phyloP scores from a whole-genome alignment of 495 filamentous ascomycete genomes.

The Corynascus novoguineensis region DNA sequence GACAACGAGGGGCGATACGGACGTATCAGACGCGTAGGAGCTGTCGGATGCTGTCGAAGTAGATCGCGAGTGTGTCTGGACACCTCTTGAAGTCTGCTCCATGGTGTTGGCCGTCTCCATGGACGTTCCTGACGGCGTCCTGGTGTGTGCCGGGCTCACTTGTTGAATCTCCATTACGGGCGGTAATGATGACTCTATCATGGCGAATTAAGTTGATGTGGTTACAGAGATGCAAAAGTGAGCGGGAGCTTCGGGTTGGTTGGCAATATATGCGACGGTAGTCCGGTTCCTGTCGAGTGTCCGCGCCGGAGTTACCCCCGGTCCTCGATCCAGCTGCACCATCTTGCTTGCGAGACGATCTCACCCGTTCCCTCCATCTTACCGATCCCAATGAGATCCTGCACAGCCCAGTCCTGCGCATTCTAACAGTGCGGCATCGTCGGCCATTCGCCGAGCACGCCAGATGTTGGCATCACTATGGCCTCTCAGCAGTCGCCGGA shows the following conservation, averaged over 20 bases:
- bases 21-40: background rate
- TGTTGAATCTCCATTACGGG: background rate
- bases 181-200: background rate
- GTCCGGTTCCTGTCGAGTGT: too few species aligned
- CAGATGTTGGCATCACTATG: background rate
- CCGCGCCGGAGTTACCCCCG: background rate
- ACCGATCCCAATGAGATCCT: background rate
- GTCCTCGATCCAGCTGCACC: background rate
- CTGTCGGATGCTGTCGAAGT: background rate
- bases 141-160: background rate
- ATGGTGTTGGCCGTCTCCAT: background rate
- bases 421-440: background rate
- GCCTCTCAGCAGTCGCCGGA: background rate
- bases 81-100: background rate
- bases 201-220: background rate
- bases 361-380: background rate
- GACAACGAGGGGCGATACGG: constrained; percentile 5
- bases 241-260: background rate
- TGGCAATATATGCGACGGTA: constrained; percentile 3
- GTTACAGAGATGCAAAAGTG: background rate
- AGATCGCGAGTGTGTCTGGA: constrained; percentile 3
- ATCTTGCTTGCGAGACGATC: background rate
- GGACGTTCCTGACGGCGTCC: background rate
- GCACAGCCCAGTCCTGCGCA: background rate
- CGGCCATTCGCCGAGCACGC: background rate